Evolutionary conservation across 257 asterid genomes (phyloP).

Genomic region (Lavandula angustifolia): DNA sequence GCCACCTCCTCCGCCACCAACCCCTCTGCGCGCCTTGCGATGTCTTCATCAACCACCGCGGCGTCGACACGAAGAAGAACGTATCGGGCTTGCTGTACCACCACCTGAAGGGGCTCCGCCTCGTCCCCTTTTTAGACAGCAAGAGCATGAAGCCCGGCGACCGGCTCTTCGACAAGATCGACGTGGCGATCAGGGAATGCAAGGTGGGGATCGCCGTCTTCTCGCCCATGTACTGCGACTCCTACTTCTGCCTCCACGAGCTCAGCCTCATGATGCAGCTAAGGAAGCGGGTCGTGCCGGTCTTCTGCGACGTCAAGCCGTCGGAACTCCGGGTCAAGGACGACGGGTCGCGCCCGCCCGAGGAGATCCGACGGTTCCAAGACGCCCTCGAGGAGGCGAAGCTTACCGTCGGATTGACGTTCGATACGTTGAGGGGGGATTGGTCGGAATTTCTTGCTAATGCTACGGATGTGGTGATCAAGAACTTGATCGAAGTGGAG

Average conservation of each 20-base stretch:
- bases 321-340: slow-evolving; percentile 68
- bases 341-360: slow-evolving; percentile 35
- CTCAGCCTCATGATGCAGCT: slow-evolving; percentile 60
- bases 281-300: slow-evolving; percentile 56
- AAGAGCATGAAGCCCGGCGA: slow-evolving; percentile 88
- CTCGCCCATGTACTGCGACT: slow-evolving; percentile 77
- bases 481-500: slow-evolving; percentile 76
- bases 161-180: slow-evolving; percentile 62
- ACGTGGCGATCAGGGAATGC: slow-evolving; percentile 53
- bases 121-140: slow-evolving; percentile 77
- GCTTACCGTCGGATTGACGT: slow-evolving; percentile 74
- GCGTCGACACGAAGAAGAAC: slow-evolving; percentile 72
- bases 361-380: slow-evolving; percentile 47
- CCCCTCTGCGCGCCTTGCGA: slow-evolving; percentile 41
- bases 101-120: slow-evolving; percentile 45
- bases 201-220: slow-evolving; percentile 72
- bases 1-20: slow-evolving; percentile 22
- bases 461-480: slow-evolving; percentile 68
- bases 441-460: slow-evolving; percentile 68
- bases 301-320: slow-evolving; percentile 76
- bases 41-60: slow-evolving; percentile 83
- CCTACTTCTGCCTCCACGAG: slow-evolving; percentile 75
- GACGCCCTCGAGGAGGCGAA: slow-evolving; percentile 73
- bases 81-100: slow-evolving; percentile 71
- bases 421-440: slow-evolving; percentile 69